Percentiles rank a stretch among this genome's conserved stretches.
Conservation (phyloP, 805 yeast genomes). For the Wickerhamiella lipophila region DNA sequence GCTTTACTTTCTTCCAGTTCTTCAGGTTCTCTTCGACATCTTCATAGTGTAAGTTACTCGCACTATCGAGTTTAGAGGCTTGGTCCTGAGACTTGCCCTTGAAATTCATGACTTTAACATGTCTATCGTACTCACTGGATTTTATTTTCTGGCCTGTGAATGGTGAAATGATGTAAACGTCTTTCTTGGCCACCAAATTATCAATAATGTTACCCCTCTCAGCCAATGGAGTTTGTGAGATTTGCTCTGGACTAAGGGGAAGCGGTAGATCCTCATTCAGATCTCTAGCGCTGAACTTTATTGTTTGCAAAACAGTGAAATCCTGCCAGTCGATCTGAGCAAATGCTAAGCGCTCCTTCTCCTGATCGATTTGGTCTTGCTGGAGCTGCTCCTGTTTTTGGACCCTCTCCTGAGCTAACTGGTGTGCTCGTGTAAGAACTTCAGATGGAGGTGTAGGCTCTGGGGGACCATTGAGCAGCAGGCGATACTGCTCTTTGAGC, state of each 20-base stretch:
- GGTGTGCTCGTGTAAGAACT: conserved; percentile 15
- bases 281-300: conserved; percentile 46
- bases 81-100: neutral
- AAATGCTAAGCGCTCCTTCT: conserved; percentile 38
- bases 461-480: neutral
- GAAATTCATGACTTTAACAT: conserved; percentile 36
- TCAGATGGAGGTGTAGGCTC: neutral
- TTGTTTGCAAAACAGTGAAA: conserved; percentile 55
- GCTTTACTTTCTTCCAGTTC: neutral
- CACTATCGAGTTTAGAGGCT: conserved; percentile 36
- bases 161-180: conserved; percentile 50
- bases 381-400: conserved; percentile 5
- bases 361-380: conserved; percentile 24
- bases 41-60: conserved; percentile 17
- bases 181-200: conserved; percentile 18
- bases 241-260: conserved; percentile 15
- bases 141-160: conserved; percentile 59
- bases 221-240: conserved; percentile 35
- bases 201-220: conserved; percentile 22
- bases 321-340: conserved; percentile 84
- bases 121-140: conserved; percentile 52
- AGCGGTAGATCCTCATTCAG: conserved; percentile 36
- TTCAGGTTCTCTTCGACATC: conserved; percentile 10
- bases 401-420: conserved; percentile 2
- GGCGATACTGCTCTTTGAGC: conserved; percentile 44